A percentile compares a stretch with the other conserved stretches of the same genome.
Conservation (phyloP, 2,329 filamentous ascomycete genomes). For the Claviceps sp. region DNA sequence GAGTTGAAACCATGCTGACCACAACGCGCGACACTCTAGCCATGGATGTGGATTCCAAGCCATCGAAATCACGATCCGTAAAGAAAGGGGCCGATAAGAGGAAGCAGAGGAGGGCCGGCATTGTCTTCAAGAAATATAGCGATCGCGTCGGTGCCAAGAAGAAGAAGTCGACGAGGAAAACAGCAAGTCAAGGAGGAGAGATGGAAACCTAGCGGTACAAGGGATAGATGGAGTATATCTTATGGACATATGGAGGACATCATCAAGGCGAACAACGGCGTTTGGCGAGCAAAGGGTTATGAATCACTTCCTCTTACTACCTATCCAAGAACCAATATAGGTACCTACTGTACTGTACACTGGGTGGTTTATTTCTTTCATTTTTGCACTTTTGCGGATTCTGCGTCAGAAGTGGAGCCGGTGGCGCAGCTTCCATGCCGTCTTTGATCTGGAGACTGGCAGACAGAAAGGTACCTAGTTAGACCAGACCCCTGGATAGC, state of each 20-base stretch:
- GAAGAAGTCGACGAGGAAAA: conserved; percentile 16
- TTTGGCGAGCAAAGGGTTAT: background rate
- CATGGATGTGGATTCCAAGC: conserved; percentile 46
- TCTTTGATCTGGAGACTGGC: background rate
- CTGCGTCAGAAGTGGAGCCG: background rate
- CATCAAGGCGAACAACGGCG: background rate
- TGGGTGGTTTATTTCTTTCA: background rate
- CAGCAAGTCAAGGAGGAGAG: background rate
- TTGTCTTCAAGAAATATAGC: conserved; percentile 47
- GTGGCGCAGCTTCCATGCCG: conserved; percentile 2
- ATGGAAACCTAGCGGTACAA: background rate
- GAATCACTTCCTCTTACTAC: background rate
- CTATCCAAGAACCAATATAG: background rate
- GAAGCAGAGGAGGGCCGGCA: conserved; percentile 39
- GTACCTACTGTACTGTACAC: background rate
- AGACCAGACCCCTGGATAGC: background rate
- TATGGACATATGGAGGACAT: background rate
- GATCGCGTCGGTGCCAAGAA: conserved; percentile 34
- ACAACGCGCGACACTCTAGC: conserved; percentile 13
- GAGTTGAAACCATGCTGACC: conserved; percentile 3
- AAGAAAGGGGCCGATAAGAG: conserved; percentile 46
- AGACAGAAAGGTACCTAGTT: background rate
- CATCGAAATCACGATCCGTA: conserved; percentile 22
- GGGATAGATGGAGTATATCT: background rate
- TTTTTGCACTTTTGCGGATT: background rate